Percentiles rank a stretch among this genome's conserved stretches.
Evolutionary conservation across 805 yeast genomes (phyloP).

Genomic region (Spathaspora passalidarum): DNA sequence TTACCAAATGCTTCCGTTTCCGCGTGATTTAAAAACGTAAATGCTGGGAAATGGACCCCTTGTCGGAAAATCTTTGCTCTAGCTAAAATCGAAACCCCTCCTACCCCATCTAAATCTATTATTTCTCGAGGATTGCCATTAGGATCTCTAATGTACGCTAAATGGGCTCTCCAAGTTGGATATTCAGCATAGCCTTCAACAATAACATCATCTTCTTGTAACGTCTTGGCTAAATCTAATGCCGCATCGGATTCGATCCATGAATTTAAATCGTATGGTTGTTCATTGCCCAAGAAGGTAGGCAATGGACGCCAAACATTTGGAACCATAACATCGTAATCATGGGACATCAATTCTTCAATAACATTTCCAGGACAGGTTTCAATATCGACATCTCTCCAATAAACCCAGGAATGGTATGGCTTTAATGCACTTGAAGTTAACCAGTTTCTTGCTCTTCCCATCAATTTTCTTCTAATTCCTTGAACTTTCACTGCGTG

Average conservation of each 20-base stretch:
- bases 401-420: conserved; percentile 86
- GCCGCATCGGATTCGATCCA: conserved; percentile 92
- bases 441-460: conserved; percentile 83
- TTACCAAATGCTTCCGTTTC: conserved; percentile 88
- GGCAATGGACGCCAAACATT: conserved; percentile 98
- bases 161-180: conserved; percentile 81
- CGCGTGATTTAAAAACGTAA: conserved; percentile 80
- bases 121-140: conserved; percentile 61
- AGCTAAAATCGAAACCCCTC: conserved; percentile 80
- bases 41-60: conserved; percentile 84
- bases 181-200: conserved; percentile 88
- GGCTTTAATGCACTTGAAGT: conserved; percentile 72
- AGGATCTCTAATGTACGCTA: conserved; percentile 66
- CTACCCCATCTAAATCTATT: conserved; percentile 79
- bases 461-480: conserved; percentile 79
- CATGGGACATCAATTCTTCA: conserved; percentile 65
- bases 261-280: conserved; percentile 93
- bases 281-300: conserved; percentile 83
- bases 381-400: conserved; percentile 88
- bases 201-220: conserved; percentile 79
- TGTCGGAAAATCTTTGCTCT: conserved; percentile 71
- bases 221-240: conserved; percentile 55
- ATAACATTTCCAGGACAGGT: conserved; percentile 76
- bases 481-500: conserved; percentile 88
- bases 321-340: conserved; percentile 73